Base-by-base conservation (phyloP, 2,329 filamentous ascomycete species). In the Hirsutella minnesotensis region DNA sequence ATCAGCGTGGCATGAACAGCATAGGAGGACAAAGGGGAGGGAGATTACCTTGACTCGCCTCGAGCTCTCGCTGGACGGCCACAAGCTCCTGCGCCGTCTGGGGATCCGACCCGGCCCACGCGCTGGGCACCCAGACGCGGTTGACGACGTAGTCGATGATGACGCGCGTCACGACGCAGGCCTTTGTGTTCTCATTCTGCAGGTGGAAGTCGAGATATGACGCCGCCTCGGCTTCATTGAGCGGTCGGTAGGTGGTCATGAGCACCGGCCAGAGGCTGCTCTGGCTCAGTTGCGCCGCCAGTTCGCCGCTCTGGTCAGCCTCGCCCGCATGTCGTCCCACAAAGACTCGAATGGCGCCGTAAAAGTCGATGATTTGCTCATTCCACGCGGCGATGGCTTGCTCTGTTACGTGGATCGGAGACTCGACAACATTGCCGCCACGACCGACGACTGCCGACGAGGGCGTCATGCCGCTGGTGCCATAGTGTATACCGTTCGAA, bases 91-190 rank as follows among this genome's bases (percentile, higher is more conserved):
- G 55, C 7, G 58, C 59, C n/a, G 57, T 53, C 30, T 63, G 56
- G 15, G 46, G 47, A 42, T 65, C 61, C 5, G 60, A 59, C 18
- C 62, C 62, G 41, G 55, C 55, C 65, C 65, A 68, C 5, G 63
- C 63, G 27, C 56, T 54, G 5, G 61, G 57, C 2, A 59, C 58
- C 62, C 65, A 66, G 33, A 67, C 59, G 3, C 62, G 56, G 45
- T 64, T 63, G 42, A 67, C 63, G 34, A 68, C 56, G 43, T 62
- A 66, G 50, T 67, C 64, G 24, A 67, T 57, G 18, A 66, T 57
- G 46, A 67, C 56, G 7, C 65, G 59, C 3, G 65, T 66, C 15
- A 68, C 60, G n/a, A 68, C 56, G 47, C 64, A 67, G 3, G 59
- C 58, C 51, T 67, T 67, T 39, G 61, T 57, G 43, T 61, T 61